Evolutionary conservation across 352 stramenopile species (phyloP), one percentile per base, ranked within the genome.

Genomic region (Globisporangium cylindrosporum): DNA sequence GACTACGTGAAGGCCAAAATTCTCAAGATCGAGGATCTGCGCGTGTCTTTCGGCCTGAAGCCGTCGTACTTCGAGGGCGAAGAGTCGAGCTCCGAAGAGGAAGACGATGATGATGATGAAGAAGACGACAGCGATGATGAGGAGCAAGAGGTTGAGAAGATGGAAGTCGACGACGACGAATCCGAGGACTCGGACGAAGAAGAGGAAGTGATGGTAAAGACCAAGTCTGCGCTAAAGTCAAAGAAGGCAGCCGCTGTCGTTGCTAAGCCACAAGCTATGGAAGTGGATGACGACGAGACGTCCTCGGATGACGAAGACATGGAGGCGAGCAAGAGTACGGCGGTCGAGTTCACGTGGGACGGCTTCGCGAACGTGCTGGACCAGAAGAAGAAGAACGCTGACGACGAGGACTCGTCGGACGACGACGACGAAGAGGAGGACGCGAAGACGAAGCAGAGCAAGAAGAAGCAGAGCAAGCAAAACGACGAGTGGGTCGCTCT

Each of bases 1-100:
- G 97, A 99, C 80, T 96, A 98, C 67, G 95, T 98, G 25, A 98
- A 98, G 84, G 88, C 97, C n/a, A 94, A 98, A 67, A 91, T 99
- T 41, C 73, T 99, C 24, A 98, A 98, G 79, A 91, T 98, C 54
- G 92, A 98, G 59, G 76, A 91, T 48, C 87, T 91, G 41, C 89
- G 91, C 46, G 80, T 99, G 34, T 97, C 91, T 32, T 97, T 99
- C 36, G 97, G 96, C 49, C 86, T 99, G 43, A 99, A 99, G 80
- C 92, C 94, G 5, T 98, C 96, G 73, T 98, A 98, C 75, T 99
- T 99, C 73, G 90, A 92, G 20, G 89, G 90, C 62, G 95, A 98
- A 38, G 95, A 96, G 72, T 97, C 84, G 67, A 91, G 84, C 3
- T 86, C 93, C 62, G 88, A 95, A 54, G 86, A 95, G 41, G 86